These are phyloP conservation scores for Chrysoporthe puriensis DNA, from an alignment of 2,329 filamentous ascomycete genomes.

Conservation along the genomic window DNA sequence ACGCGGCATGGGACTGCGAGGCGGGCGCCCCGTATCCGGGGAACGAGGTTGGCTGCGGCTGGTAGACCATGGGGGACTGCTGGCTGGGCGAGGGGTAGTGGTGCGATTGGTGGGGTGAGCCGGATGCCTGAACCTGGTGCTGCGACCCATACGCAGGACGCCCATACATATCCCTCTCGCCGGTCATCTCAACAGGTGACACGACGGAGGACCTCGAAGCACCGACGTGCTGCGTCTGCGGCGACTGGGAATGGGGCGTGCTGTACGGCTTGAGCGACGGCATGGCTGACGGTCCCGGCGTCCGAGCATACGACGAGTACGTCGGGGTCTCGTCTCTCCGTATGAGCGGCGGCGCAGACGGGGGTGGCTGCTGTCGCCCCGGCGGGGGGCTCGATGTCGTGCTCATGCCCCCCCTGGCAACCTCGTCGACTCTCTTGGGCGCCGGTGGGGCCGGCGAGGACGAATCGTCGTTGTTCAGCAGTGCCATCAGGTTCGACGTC, in stretches of 20 bases:
- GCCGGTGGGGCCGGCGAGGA: slow-evolving; percentile 48
- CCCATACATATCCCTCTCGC: slow-evolving; percentile 54
- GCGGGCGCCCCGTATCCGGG: slow-evolving; percentile 50
- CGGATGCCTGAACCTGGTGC: slow-evolving; percentile 37
- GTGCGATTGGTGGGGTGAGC: slow-evolving; percentile 37
- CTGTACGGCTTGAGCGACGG: slow-evolving; percentile 56
- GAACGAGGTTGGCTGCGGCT: slow-evolving; percentile 42
- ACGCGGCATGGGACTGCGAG: slow-evolving; percentile 48
- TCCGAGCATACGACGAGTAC: slow-evolving; percentile 51
- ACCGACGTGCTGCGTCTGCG: slow-evolving; percentile 52
- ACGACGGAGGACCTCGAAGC: slow-evolving; percentile 50
- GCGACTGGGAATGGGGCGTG: slow-evolving; percentile 51
- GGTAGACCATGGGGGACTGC: slow-evolving; percentile 34
- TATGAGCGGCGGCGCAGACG: slow-evolving; percentile 47
- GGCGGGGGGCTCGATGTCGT: slow-evolving; percentile 58
- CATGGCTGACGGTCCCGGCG: slow-evolving; percentile 50
- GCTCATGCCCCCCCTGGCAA: slow-evolving; percentile 43
- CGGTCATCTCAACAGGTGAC: slow-evolving; percentile 44
- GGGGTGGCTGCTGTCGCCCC: slow-evolving; percentile 43
- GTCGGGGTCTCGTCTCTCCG: slow-evolving; percentile 51
- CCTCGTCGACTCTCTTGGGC: slow-evolving; percentile 55
- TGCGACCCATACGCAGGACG: slow-evolving; percentile 40
- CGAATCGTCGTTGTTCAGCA: slow-evolving; percentile 63
- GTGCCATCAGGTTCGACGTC: slow-evolving; percentile 65
- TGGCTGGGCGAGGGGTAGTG: slow-evolving; percentile 34